A percentile compares a stretch with the other conserved stretches of the same genome.
These are phyloP conservation scores for Calamus simplicifolius DNA, from an alignment of 176 grass and related monocot species.

Conservation along the genomic window DNA sequence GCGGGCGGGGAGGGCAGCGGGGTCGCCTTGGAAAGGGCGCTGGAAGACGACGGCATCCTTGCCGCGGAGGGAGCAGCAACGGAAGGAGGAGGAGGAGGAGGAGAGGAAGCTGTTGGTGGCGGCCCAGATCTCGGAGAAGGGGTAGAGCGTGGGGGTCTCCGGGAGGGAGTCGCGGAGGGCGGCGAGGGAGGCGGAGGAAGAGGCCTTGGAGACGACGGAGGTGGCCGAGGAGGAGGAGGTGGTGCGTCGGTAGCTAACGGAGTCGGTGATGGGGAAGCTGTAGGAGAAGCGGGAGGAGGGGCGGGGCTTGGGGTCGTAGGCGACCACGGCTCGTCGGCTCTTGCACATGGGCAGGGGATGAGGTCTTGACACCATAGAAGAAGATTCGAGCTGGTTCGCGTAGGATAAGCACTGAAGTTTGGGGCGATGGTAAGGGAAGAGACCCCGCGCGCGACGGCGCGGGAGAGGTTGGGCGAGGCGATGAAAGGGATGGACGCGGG, in stretches of 20 bases:
- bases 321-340: not conserved
- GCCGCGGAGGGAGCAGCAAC: conserved; percentile 54
- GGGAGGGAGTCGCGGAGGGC: conserved; percentile 33
- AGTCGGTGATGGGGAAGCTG: not conserved
- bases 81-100: conserved; percentile 27
- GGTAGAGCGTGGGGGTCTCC: conserved; percentile 30
- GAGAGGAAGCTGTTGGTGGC: conserved; percentile 75
- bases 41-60: conserved; percentile 45
- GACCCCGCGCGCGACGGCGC: too few relatives aligned
- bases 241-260: not conserved
- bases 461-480: too few relatives aligned
- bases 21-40: conserved; percentile 6
- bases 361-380: not conserved
- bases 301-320: not conserved
- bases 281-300: not conserved
- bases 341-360: conserved; percentile 11
- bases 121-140: conserved; percentile 46
- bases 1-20: not conserved
- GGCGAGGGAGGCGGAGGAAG: conserved; percentile 14
- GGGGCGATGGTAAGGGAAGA: too few relatives aligned
- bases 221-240: conserved; percentile 12
- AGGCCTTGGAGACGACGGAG: not conserved
- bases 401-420: too few relatives aligned
- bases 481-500: too few relatives aligned
- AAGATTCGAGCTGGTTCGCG: too few relatives aligned